Evolutionary conservation across 2,329 filamentous ascomycete genomes (phyloP).

Genomic region (Fusarium xylarioides): DNA sequence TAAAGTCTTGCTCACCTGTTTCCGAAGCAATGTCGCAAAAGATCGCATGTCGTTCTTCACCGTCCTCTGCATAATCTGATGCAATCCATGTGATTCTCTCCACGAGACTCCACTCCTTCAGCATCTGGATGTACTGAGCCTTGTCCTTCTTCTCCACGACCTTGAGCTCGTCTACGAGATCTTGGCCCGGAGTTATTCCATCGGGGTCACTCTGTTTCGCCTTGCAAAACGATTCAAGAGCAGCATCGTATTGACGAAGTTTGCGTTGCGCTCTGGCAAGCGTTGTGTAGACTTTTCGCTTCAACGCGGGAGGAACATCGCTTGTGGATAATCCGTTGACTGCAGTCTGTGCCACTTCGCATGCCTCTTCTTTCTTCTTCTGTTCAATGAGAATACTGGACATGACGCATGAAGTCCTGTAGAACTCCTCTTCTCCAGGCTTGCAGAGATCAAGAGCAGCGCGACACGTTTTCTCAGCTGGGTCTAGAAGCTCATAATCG

Average conservation of each 20-base stretch:
- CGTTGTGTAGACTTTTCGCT: background rate
- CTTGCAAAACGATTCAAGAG: background rate
- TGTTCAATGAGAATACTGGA: background rate
- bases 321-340: rapidly evolving
- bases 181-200: background rate
- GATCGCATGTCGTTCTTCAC: background rate
- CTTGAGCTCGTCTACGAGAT: background rate
- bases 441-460: background rate
- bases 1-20: slow-evolving; percentile 33
- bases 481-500: background rate
- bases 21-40: slow-evolving; percentile 30
- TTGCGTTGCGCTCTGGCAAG: background rate
- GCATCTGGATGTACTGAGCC: background rate
- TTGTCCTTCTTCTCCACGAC: background rate
- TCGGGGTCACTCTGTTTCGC: background rate
- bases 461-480: background rate
- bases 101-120: slow-evolving; percentile 40
- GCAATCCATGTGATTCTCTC: slow-evolving; percentile 43
- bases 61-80: slow-evolving; percentile 22
- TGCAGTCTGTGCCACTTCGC: background rate
- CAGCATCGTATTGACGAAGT: rapidly evolving
- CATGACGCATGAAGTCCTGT: background rate
- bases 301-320: background rate
- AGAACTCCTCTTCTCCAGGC: background rate
- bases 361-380: background rate